Evolutionary conservation across 2,329 filamentous ascomycete species (phyloP).

Genomic region (Cladosporium sp.): DNA sequence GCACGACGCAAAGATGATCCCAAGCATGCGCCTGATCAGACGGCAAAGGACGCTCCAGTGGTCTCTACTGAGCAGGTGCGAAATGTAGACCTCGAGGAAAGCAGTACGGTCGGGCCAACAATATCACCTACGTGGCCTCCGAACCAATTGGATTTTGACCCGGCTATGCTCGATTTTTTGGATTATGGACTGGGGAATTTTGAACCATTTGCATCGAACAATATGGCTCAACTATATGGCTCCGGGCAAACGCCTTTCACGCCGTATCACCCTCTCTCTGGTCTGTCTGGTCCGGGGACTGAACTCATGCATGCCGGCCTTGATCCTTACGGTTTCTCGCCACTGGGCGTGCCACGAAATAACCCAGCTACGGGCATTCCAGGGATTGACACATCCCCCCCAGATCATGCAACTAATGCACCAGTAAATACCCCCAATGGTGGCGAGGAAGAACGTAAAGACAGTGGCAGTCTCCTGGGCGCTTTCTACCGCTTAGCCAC

Average conservation of each 20-base stretch:
- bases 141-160: slow-evolving; percentile 6
- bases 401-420: neutral
- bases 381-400: neutral
- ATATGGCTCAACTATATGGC: slow-evolving; percentile 9
- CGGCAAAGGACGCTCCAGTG: neutral
- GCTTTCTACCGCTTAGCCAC: slow-evolving; percentile 29
- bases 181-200: slow-evolving; percentile 5
- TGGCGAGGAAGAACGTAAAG: neutral
- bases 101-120: neutral
- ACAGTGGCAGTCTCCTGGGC: slow-evolving; percentile 22
- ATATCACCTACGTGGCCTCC: slow-evolving; percentile 3
- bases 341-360: slow-evolving; percentile 4
- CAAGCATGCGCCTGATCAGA: slow-evolving; percentile 14
- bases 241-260: neutral
- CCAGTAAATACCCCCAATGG: neutral
- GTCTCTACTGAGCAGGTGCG: neutral
- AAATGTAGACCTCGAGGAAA: neutral
- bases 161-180: slow-evolving; percentile 13
- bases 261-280: slow-evolving; percentile 1
- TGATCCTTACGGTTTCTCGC: slow-evolving; percentile 5
- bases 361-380: neutral
- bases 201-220: slow-evolving; percentile 1
- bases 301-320: neutral
- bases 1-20: slow-evolving; percentile 9
- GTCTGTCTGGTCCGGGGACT: neutral